Percentiles rank a stretch among this genome's conserved stretches.
Conservation (phyloP, 352 stramenopile species). For the Phytophthora pinifolia region DNA sequence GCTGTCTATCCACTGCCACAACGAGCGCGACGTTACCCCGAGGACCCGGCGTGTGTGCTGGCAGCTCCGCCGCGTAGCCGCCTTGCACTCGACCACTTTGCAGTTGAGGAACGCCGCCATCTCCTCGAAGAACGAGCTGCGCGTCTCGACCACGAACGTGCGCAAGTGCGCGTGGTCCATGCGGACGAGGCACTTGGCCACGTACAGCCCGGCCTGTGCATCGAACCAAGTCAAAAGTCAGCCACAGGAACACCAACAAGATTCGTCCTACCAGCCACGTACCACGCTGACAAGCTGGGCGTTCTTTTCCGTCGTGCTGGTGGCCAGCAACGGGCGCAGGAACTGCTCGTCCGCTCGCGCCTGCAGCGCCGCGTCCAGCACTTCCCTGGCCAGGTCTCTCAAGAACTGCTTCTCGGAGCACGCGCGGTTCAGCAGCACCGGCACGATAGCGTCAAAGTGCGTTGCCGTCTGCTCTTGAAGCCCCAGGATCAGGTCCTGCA, state of each 20-base stretch:
- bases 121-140: conserved; percentile 51
- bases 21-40: conserved; percentile 36
- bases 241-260: background rate
- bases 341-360: conserved; percentile 32
- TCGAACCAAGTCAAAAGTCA: background rate
- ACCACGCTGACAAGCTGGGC: conserved; percentile 52
- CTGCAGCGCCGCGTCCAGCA: conserved; percentile 47
- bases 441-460: conserved; percentile 50
- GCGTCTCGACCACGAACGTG: conserved; percentile 42
- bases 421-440: conserved; percentile 50
- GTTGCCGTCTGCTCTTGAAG: conserved; percentile 25
- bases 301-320: conserved; percentile 44
- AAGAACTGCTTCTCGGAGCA: conserved; percentile 81
- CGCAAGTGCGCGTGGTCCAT: conserved; percentile 46
- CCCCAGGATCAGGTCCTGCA: conserved; percentile 56
- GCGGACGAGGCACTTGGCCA: conserved; percentile 47
- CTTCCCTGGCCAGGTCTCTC: conserved; percentile 51
- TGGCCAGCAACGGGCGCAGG: conserved; percentile 31
- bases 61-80: conserved; percentile 45
- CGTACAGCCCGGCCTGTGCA: conserved; percentile 45
- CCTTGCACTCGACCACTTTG: conserved; percentile 74
- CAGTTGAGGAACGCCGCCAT: conserved; percentile 63
- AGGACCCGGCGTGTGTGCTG: conserved; percentile 49
- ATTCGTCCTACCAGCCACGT: background rate
- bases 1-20: background rate